Base-by-base conservation (phyloP, 805 yeast genomes). In the Barnettozyma californica region DNA sequence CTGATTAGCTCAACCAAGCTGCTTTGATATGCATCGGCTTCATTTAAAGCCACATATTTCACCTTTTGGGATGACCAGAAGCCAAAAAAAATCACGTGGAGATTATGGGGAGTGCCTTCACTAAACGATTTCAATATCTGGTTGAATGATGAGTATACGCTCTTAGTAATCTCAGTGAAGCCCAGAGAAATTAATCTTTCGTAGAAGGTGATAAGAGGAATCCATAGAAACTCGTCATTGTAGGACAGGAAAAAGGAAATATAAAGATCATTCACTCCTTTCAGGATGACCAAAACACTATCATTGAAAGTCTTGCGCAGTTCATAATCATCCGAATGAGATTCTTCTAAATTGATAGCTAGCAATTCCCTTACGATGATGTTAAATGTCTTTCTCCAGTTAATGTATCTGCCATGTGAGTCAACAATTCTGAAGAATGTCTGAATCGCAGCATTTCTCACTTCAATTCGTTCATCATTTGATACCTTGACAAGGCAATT, bases 381-480 rank as follows among this genome's bases (percentile, higher is more conserved):
- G 27, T 68, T 62, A 57, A 81, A 83, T 3, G 91, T 76, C n/a
- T 82, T 64, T 25, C 74, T 67, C 97, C 97, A 90, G 2, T 79
- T 76, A 18, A 81, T 68, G 39, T 70, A 68, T 10, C 65, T 59
- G 0, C 87, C 84, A 62, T 85, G 88, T 3, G 91, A 78, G 45
- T 86, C 88, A 51, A 87, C 72, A 26, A 92, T 83, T 54, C 91
- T 79, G 66, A 89, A 88, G 54, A 91, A 82, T 0, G 97, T 92
- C 61, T 90, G 95, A 14, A 89, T 77, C 0, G 97, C 83, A 2
- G 97, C 97, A 58, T 89, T 90, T 52, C 95, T 75, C 0, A 92
- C 96, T 57, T 90, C 95, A 1, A 83, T 76, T 47, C 96, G 74
- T 3, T 72, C 59, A 54, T 86, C 95, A 25, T 68, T 62, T 0